phyloP scores from a whole-genome alignment of 1,284 basidiomycete genomes.

The Volvariella surrecta region DNA sequence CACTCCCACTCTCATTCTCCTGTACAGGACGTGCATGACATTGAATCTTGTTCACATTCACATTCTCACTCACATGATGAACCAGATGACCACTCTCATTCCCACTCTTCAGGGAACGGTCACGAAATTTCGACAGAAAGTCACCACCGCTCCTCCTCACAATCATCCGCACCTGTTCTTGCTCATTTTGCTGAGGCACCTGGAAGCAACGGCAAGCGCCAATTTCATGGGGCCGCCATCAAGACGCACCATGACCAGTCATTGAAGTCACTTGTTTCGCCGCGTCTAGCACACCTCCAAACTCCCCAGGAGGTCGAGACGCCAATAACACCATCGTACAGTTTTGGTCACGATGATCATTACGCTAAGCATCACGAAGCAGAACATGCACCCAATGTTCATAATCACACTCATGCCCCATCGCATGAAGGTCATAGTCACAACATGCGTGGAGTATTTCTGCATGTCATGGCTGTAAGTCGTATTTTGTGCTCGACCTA shows the following conservation, averaged over 20 bases:
- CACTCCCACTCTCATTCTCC: constrained; percentile 24
- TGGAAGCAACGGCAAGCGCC: background rate
- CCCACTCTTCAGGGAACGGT: background rate
- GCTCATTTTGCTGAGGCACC: background rate
- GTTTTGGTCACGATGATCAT: constrained; percentile 55
- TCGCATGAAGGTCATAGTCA: constrained; percentile 80
- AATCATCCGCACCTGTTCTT: background rate
- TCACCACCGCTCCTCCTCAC: background rate
- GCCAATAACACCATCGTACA: constrained; percentile 52
- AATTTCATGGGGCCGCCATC: background rate
- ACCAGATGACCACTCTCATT: background rate
- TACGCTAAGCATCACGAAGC: constrained; percentile 43
- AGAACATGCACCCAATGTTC: constrained; percentile 41
- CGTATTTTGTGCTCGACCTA: background rate
- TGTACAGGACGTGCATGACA: constrained; percentile 15
- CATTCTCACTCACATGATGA: constrained; percentile 12
- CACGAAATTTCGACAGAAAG: background rate
- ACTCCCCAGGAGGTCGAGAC: constrained; percentile 18
- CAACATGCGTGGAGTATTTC: constrained; percentile 99
- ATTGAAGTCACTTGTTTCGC: constrained; percentile 14
- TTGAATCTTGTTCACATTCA: constrained; percentile 8
- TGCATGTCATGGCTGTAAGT: constrained; percentile 84
- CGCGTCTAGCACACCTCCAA: constrained; percentile 8
- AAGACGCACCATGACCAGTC: background rate
- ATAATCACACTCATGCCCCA: constrained; percentile 37